These are phyloP conservation scores for Kodamaea fukazawae DNA, from an alignment of 805 yeast species.

Conservation along the genomic window DNA sequence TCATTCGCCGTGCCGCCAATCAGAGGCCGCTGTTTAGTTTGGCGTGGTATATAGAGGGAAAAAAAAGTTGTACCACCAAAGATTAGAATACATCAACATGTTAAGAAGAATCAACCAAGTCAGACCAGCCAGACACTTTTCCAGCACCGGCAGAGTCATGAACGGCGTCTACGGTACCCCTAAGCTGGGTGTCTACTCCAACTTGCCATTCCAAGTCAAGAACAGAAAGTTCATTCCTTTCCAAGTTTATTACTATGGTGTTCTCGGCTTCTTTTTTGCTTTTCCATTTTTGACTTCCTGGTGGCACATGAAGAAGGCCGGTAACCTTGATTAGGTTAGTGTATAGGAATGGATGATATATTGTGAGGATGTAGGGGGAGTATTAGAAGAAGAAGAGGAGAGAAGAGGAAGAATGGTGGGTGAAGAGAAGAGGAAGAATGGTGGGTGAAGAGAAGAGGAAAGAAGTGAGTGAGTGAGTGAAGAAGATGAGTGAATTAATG, in stretches of 20 bases:
- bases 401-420: neutral
- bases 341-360: constrained; percentile 2
- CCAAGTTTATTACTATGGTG: constrained; percentile 77
- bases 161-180: constrained; percentile 37
- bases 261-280: constrained; percentile 45
- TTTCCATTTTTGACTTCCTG: constrained; percentile 75
- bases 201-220: constrained; percentile 93
- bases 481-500: neutral
- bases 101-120: constrained; percentile 9
- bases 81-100: constrained; percentile 2
- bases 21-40: neutral
- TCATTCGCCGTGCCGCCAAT: constrained; percentile 8
- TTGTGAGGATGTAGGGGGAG: neutral
- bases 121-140: constrained; percentile 36
- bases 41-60: neutral
- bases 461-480: neutral
- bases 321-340: constrained; percentile 38
- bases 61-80: constrained; percentile 3
- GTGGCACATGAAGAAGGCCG: constrained; percentile 88
- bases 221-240: constrained; percentile 82
- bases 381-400: neutral
- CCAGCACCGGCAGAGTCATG: constrained; percentile 42
- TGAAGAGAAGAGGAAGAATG: neutral
- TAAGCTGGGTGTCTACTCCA: constrained; percentile 73
- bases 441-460: neutral